Percentiles rank a stretch among this genome's conserved stretches.
phyloP scores from a whole-genome alignment of 305 asterid genomes.

The Solanum chacoense region DNA sequence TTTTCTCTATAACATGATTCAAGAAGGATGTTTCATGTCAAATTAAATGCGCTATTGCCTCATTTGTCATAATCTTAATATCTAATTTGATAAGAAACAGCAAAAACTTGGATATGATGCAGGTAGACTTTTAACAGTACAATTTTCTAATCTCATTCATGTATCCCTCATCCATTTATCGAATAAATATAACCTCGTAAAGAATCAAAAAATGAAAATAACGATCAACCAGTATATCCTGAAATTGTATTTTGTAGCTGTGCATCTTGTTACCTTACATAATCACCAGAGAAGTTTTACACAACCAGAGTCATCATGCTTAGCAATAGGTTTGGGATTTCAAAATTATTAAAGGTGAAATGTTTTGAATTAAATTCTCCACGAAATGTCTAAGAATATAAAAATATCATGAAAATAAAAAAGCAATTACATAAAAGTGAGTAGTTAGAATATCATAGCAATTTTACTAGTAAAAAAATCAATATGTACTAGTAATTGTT shows the following conservation, averaged over 20 bases:
- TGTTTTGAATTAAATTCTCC: not conserved
- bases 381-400: not conserved
- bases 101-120: not conserved
- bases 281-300: not conserved
- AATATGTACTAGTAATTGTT: not conserved
- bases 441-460: not conserved
- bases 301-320: not conserved
- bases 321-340: not conserved
- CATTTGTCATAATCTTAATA: not conserved
- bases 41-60: not conserved
- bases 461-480: not conserved
- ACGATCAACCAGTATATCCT: not conserved
- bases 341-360: not conserved
- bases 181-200: not conserved
- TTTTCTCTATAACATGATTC: not conserved
- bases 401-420: not conserved
- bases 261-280: not conserved
- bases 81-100: not conserved
- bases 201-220: not conserved
- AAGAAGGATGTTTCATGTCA: not conserved
- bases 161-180: not conserved
- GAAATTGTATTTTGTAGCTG: not conserved
- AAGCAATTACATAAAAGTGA: not conserved
- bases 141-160: not conserved
- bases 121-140: not conserved